Evolutionary conservation across 805 yeast genomes (phyloP).

Genomic region (Yamadazyma akitaensis): DNA sequence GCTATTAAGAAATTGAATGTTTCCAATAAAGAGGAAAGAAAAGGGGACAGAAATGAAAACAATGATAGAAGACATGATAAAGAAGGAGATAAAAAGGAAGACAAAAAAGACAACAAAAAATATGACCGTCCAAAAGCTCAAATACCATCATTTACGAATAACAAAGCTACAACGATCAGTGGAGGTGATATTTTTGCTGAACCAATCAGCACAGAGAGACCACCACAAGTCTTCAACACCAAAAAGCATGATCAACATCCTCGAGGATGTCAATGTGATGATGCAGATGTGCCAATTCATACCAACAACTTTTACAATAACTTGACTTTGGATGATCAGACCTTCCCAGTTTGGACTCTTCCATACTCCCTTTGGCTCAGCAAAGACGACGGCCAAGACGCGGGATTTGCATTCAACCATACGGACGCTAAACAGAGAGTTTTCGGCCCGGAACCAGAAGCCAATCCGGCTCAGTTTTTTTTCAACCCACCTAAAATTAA

Average conservation of each 20-base stretch:
- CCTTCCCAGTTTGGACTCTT: conserved; percentile 73
- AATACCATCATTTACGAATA: not conserved
- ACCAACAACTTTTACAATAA: conserved; percentile 82
- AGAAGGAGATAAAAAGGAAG: not conserved
- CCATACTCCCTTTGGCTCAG: conserved; percentile 76
- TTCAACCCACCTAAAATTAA: conserved; percentile 66
- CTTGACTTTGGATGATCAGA: conserved; percentile 62
- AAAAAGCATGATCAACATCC: conserved; percentile 34
- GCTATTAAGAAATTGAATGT: conserved; percentile 14
- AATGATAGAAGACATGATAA: not conserved
- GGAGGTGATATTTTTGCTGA: conserved; percentile 35
- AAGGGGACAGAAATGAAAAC: not conserved
- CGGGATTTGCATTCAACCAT: conserved; percentile 69
- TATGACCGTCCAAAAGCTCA: conserved; percentile 6
- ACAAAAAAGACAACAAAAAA: too few relatives aligned
- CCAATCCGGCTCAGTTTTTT: conserved; percentile 54
- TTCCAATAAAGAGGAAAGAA: conserved; percentile 10
- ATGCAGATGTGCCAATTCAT: conserved; percentile 45
- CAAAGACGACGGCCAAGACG: conserved; percentile 41
- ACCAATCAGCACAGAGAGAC: conserved; percentile 43
- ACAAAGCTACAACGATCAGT: not conserved
- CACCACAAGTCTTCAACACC: conserved; percentile 40
- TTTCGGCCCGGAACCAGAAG: conserved; percentile 60
- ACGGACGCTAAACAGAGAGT: conserved; percentile 58
- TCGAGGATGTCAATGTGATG: conserved; percentile 24